These are phyloP conservation scores for Vanderwaltozyma tropicalis DNA, from an alignment of 805 yeast species.

Conservation along the genomic window DNA sequence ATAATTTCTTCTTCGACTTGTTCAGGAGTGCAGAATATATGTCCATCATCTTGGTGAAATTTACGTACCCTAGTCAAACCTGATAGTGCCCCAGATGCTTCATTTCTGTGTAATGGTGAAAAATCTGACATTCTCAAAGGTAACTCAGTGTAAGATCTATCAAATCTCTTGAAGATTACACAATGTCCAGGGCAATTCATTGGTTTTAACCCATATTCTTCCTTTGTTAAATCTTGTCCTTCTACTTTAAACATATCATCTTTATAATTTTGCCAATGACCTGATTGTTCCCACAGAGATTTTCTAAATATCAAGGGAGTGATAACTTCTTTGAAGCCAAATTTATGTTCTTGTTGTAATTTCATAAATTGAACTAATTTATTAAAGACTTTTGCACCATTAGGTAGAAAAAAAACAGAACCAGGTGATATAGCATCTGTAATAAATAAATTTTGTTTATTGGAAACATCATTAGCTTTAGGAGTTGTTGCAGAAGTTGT, in stretches of 20 bases:
- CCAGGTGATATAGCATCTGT: conserved; percentile 84
- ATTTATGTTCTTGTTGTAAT: conserved; percentile 54
- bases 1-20: conserved; percentile 83
- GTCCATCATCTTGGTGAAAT: conserved; percentile 99
- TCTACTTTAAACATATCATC: conserved; percentile 90
- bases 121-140: conserved; percentile 99
- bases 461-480: conserved; percentile 28
- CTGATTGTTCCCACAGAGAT: conserved; percentile 79
- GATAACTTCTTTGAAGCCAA: conserved; percentile 85
- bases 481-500: too few species aligned
- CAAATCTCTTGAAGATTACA: conserved; percentile 80
- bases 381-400: conserved; percentile 81
- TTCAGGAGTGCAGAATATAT: conserved; percentile 87
- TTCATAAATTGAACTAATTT: conserved; percentile 75
- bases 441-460: conserved; percentile 64
- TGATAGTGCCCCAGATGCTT: conserved; percentile 88
- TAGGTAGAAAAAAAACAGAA: conserved; percentile 82
- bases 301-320: conserved; percentile 83
- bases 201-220: conserved; percentile 77
- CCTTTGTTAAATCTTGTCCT: conserved; percentile 35
- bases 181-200: conserved; percentile 93
- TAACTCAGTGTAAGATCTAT: conserved; percentile 90
- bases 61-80: conserved; percentile 96
- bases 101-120: conserved; percentile 95
- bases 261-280: conserved; percentile 92